Conservation (phyloP, 768 basidiomycete genomes). For the Boletus pseudo-olivaceus region DNA sequence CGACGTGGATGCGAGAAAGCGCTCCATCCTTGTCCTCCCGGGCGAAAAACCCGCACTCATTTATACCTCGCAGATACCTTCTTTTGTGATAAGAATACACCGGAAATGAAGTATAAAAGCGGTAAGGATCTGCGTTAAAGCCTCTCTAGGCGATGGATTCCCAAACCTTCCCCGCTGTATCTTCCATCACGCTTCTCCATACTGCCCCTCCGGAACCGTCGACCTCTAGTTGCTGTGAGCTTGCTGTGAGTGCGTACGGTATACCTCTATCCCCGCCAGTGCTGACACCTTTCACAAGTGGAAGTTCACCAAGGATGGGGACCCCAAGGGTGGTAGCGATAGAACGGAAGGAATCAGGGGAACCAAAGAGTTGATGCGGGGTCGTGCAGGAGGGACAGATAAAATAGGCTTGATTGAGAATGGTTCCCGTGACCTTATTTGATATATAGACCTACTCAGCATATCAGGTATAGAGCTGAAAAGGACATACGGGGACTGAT, state of each 20-base stretch:
- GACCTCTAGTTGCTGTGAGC: conserved; percentile 6
- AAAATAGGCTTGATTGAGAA: conserved; percentile 88
- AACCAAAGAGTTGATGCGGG: conserved; percentile 67
- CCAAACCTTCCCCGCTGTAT: conserved; percentile 31
- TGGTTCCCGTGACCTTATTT: conserved; percentile 73
- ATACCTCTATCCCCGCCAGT: conserved; percentile 65
- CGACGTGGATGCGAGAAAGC: neutral
- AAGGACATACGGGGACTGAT: conserved; percentile 67
- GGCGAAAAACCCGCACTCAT: neutral
- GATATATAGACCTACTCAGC: neutral
- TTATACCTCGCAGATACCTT: neutral
- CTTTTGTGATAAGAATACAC: neutral
- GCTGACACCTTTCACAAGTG: conserved; percentile 75
- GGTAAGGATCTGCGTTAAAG: neutral
- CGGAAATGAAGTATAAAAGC: neutral
- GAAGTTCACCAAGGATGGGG: conserved; percentile 74
- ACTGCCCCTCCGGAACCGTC: conserved; percentile 29
- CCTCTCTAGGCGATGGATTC: conserved; percentile 12
- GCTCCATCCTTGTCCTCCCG: neutral
- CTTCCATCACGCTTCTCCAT: conserved; percentile 33
- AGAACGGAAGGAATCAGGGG: conserved; percentile 57
- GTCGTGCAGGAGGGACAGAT: conserved; percentile 69
- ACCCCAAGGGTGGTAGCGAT: conserved; percentile 57
- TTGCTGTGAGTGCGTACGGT: conserved; percentile 41
- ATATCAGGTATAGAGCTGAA: neutral